These are phyloP conservation scores for Gamarada debralockiae DNA, from an alignment of 495 filamentous ascomycete species.

Conservation along the genomic window DNA sequence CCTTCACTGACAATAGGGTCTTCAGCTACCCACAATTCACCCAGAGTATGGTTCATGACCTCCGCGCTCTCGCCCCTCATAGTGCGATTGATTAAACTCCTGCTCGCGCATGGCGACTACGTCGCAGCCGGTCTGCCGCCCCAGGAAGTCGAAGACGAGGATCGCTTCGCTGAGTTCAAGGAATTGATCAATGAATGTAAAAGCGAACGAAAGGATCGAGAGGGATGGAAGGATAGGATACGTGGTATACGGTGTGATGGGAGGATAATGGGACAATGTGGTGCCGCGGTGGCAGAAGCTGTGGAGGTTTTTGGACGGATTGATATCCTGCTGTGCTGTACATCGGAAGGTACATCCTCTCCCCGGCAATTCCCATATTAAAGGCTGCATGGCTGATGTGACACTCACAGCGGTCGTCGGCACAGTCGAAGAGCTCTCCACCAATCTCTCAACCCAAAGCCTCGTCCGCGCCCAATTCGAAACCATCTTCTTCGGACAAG, in stretches of 20 bases:
- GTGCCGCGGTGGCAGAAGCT: constrained; percentile 83
- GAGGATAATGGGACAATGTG: constrained; percentile 56
- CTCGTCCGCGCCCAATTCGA: constrained; percentile 90
- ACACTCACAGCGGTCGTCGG: constrained; percentile 69
- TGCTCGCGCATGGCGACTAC: constrained; percentile 82
- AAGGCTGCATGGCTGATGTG: neutral
- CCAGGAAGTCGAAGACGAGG: constrained; percentile 58
- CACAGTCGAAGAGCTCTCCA: constrained; percentile 84
- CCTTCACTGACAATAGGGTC: neutral
- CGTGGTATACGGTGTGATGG: constrained; percentile 51
- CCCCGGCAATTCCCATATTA: neutral
- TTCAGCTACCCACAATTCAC: constrained; percentile 50
- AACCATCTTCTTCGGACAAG: constrained; percentile 86
- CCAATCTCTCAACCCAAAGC: constrained; percentile 65
- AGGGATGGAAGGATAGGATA: constrained; percentile 56
- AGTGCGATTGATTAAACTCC: constrained; percentile 63
- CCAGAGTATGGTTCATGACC: constrained; percentile 83
- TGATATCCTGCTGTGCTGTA: constrained; percentile 86
- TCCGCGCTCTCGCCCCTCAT: constrained; percentile 77
- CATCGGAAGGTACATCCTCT: constrained; percentile 63
- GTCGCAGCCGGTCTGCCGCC: constrained; percentile 75
- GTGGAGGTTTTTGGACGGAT: constrained; percentile 79
- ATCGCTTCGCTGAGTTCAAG: constrained; percentile 50
- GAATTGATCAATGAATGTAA: constrained; percentile 56
- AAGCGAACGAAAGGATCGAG: constrained; percentile 47